Evolutionary conservation across 331 rosid species (phyloP), one percentile per base, ranked within the genome.

Genomic region (Dryas integrifolia): DNA sequence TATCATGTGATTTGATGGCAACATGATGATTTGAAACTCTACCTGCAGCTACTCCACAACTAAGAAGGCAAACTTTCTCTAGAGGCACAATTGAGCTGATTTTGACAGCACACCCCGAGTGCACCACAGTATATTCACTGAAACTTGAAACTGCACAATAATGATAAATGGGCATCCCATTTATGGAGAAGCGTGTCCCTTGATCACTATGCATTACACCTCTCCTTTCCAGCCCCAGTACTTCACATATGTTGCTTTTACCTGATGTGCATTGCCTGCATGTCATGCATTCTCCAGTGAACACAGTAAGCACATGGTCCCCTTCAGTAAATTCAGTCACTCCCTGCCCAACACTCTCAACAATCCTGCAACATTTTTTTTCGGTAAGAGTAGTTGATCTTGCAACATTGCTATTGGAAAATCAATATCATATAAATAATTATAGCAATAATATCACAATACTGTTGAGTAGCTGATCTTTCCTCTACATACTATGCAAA

Each of bases 21-120:
- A n/a, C 14, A 50, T 62, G 18, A 48, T 15, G 61, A 53, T n/a
- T 44, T 49, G 49, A 64, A 72, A 49, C 41, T 62, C 77, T 82
- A 95, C 98, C 98, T 84, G 98, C 89, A 70, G 98, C 92, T 75
- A 95, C 89, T 15, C 98, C 98, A 72, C 98, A 89, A 71, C 97
- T 95, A 61, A 95, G 82, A 76, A 95, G 90, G 85, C 98, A 95
- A 50, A 91, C 83, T 79, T 86, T 91, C 68, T 86, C 96, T 39
- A 95, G 90, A 84, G 98, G 96, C 21, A 68, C 91, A 59, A 50
- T 65, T 0, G 86, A 80, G 81, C 81, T 82, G 80, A 94, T 73
- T 85, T 86, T 91, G 74, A 94, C 98, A 15, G 96, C 97, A 87
- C 98, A 94, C 69, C 98, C 98, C 10, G 96, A 86, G 84, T 94